Conservation (phyloP, 2,329 filamentous ascomycete species). For the Tolypocladium tropicale region DNA sequence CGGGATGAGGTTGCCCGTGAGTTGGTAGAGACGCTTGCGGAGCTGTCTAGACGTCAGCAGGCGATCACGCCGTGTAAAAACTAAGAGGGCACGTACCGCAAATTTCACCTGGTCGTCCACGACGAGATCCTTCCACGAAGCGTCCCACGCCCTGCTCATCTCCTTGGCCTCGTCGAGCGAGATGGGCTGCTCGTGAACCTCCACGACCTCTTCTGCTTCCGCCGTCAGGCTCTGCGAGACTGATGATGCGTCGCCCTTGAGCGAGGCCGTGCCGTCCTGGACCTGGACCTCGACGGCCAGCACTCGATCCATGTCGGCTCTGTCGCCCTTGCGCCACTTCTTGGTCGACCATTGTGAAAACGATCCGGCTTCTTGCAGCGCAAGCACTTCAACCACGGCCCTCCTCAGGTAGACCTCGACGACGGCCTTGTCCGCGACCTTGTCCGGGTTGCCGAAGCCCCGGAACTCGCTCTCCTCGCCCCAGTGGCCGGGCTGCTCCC, state of each 20-base stretch:
- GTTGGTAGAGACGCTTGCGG: constrained; percentile 67
- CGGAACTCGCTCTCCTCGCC: constrained; percentile 30
- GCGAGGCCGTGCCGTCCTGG: constrained; percentile 26
- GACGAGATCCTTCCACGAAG: constrained; percentile 46
- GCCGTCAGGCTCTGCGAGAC: constrained; percentile 22
- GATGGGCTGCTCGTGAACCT: constrained; percentile 10
- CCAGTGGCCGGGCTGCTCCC: constrained; percentile 45
- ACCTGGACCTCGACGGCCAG: constrained; percentile 27
- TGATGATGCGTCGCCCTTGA: constrained; percentile 25
- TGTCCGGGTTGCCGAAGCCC: constrained; percentile 30
- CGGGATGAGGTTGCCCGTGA: constrained; percentile 66
- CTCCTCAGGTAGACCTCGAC: constrained; percentile 39
- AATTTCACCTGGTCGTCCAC: constrained; percentile 59
- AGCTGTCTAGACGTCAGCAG: constrained; percentile 44
- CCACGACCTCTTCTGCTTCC: constrained; percentile 13
- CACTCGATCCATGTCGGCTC: constrained; percentile 22
- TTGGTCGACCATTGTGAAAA: constrained; percentile 20
- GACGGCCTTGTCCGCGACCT: constrained; percentile 30
- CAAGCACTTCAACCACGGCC: constrained; percentile 42
- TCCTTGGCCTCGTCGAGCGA: constrained; percentile 29
- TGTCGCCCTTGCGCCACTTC: constrained; percentile 21
- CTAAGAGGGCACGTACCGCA: constrained; percentile 44
- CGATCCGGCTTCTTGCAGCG: constrained; percentile 24
- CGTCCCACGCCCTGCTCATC: constrained; percentile 36
- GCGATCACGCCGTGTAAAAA: neutral